phyloP scores from a whole-genome alignment of 2,329 filamentous ascomycete genomes.

The Ciborinia camelliae region DNA sequence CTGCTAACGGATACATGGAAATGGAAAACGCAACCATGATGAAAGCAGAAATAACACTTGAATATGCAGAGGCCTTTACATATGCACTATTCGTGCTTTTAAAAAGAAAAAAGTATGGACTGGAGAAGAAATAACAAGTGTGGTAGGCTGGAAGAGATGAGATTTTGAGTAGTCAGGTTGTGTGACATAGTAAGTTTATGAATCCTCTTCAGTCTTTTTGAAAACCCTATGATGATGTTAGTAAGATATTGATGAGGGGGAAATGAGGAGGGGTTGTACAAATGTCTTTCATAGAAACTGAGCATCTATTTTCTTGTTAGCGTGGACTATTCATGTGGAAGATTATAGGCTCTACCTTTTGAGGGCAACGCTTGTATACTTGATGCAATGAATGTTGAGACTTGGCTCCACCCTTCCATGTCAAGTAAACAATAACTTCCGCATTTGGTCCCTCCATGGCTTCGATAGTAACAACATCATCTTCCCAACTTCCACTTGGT shows the following conservation, averaged over 20 bases:
- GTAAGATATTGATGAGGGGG: constrained; percentile 3
- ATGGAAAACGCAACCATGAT: neutral
- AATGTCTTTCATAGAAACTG: constrained; percentile 49
- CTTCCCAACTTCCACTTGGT: constrained; percentile 73
- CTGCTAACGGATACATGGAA: neutral
- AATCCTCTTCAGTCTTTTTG: constrained; percentile 22
- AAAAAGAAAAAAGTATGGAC: neutral
- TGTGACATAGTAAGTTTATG: neutral
- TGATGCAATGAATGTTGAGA: constrained; percentile 67
- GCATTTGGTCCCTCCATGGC: constrained; percentile 65
- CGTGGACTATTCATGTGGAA: neutral
- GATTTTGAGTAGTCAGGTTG: neutral
- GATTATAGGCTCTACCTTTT: constrained; percentile 54
- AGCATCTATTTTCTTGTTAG: constrained; percentile 41
- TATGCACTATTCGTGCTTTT: neutral
- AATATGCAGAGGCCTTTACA: neutral
- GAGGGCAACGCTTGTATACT: constrained; percentile 73
- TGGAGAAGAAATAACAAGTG: neutral
- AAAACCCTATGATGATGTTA: constrained; percentile 30
- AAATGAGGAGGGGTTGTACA: constrained; percentile 21
- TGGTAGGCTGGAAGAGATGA: neutral
- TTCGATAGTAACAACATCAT: constrained; percentile 66
- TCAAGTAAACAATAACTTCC: constrained; percentile 63
- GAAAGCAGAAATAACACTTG: neutral
- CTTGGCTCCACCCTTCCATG: constrained; percentile 71